These are phyloP conservation scores for Phytomonas sp. DNA, from an alignment of 208 protist species.

Conservation along the genomic window DNA sequence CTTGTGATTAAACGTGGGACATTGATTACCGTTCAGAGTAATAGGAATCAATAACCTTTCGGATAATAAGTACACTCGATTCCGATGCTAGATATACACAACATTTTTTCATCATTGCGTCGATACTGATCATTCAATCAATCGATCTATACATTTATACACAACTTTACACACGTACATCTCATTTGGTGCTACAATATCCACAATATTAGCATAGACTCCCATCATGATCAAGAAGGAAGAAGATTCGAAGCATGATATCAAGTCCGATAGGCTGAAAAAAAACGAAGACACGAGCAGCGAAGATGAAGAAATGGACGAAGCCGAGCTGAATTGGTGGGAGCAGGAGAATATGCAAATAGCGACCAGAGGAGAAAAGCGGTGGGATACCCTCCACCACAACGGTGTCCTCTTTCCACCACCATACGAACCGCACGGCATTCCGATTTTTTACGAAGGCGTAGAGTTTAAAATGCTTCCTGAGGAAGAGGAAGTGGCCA, in stretches of 20 bases:
- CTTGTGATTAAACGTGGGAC: not conserved
- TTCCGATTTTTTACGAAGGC: constrained; percentile 94
- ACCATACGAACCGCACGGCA: constrained; percentile 93
- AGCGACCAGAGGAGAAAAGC: constrained; percentile 66
- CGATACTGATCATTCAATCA: not conserved
- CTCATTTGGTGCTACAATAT: too few species aligned
- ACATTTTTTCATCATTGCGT: not conserved
- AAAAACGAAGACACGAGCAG: not conserved
- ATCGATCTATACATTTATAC: too few species aligned
- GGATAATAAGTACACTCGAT: not conserved
- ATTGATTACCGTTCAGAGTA: not conserved
- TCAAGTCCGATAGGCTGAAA: too few species aligned
- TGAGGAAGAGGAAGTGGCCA: constrained; percentile 98
- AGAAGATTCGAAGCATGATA: constrained; percentile 18
- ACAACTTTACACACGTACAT: too few species aligned
- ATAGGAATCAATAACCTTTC: not conserved
- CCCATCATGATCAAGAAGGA: constrained; percentile 25
- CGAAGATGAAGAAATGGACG: constrained; percentile 37
- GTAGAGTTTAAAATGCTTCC: constrained; percentile 86
- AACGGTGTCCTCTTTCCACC: constrained; percentile 97
- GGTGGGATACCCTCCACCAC: constrained; percentile 94
- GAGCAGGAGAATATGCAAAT: constrained; percentile 70
- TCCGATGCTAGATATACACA: not conserved
- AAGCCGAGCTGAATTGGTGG: constrained; percentile 78
- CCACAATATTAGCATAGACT: too few species aligned